Conservation (phyloP, 1,284 basidiomycete species). For the Apiotrichum montevideense region DNA sequence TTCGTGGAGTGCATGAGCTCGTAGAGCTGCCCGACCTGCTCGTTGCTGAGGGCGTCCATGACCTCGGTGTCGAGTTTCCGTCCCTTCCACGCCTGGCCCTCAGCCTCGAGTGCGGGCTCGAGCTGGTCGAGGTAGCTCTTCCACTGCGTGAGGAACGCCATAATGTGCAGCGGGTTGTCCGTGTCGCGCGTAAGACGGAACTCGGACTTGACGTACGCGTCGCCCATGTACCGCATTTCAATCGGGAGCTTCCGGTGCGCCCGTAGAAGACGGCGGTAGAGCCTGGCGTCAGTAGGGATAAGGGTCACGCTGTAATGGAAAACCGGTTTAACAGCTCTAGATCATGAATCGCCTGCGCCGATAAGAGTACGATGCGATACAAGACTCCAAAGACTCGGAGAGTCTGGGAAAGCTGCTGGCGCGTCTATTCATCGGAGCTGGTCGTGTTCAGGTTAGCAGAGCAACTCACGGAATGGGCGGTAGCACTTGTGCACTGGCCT, state of each 20-base stretch:
- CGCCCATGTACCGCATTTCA: slow-evolving; percentile 81
- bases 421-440: no score
- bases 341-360: no score
- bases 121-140: slow-evolving; percentile 78
- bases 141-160: slow-evolving; percentile 90
- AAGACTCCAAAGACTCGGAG: no score
- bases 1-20: slow-evolving; percentile 86
- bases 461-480: slow-evolving; percentile 68
- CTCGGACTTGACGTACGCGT: slow-evolving; percentile 83
- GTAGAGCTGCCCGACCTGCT: slow-evolving; percentile 84
- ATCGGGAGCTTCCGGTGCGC: slow-evolving; percentile 66
- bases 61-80: slow-evolving; percentile 66
- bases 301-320: neutral
- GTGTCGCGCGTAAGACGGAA: slow-evolving; percentile 72
- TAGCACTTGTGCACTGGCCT: slow-evolving; percentile 62
- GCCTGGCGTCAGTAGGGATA: slow-evolving; percentile 47
- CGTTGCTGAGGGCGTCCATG: slow-evolving; percentile 80
- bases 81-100: slow-evolving; percentile 54
- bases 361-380: no score
- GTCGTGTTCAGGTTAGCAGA: no score
- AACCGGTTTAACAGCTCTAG: no score
- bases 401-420: no score
- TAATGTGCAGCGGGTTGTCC: slow-evolving; percentile 78
- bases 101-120: slow-evolving; percentile 16
- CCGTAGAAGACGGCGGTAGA: slow-evolving; percentile 73